Percentiles rank a stretch among this genome's conserved stretches.
These are phyloP conservation scores for Pyrenophora seminiperda DNA, from an alignment of 2,329 filamentous ascomycete genomes.

Conservation along the genomic window DNA sequence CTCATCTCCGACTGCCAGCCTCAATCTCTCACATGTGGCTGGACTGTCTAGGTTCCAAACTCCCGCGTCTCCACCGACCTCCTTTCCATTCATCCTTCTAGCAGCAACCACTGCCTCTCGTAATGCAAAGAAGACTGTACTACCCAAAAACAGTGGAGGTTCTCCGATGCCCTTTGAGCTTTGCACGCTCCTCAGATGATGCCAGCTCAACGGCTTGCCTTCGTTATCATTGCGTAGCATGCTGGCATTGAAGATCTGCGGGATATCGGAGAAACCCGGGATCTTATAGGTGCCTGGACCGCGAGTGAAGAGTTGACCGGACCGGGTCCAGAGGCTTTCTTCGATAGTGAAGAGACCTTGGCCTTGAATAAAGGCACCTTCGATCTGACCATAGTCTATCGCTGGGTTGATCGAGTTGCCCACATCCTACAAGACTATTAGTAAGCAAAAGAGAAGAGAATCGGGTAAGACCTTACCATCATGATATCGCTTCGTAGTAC, in stretches of 20 bases:
- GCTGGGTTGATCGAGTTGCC: constrained; percentile 77
- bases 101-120: constrained; percentile 79
- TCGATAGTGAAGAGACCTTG: constrained; percentile 79
- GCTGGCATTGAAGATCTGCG: constrained; percentile 80
- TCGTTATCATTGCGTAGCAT: constrained; percentile 71
- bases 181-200: constrained; percentile 82
- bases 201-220: constrained; percentile 67
- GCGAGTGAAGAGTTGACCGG: constrained; percentile 67
- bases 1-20: constrained; percentile 76
- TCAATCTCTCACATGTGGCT: constrained; percentile 80
- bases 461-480: constrained; percentile 61
- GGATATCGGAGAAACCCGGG: constrained; percentile 84
- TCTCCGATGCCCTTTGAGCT: constrained; percentile 78
- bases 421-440: constrained; percentile 63
- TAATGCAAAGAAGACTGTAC: constrained; percentile 83
- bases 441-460: not conserved
- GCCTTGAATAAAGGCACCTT: constrained; percentile 80
- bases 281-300: constrained; percentile 80
- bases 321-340: constrained; percentile 70
- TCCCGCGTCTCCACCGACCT: constrained; percentile 55
- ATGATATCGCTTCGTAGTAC: constrained; percentile 86
- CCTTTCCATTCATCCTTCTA: constrained; percentile 55
- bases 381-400: constrained; percentile 81
- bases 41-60: constrained; percentile 70
- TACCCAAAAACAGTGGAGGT: constrained; percentile 77